phyloP scores from a whole-genome alignment of 495 filamentous ascomycete genomes.

The Aspergillus cavernicola region DNA sequence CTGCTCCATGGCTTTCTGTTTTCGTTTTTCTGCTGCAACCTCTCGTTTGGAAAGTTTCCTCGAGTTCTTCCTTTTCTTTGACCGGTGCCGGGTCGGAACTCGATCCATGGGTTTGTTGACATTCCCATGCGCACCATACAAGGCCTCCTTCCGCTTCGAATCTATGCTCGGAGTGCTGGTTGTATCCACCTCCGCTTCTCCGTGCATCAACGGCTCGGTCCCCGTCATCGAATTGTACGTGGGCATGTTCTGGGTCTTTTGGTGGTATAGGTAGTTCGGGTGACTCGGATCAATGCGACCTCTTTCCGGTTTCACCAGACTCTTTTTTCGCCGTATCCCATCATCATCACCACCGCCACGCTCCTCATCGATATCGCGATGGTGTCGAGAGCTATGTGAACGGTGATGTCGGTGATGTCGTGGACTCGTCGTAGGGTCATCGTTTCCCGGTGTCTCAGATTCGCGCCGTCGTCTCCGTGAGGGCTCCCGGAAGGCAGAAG shows the following conservation, averaged over 20 bases:
- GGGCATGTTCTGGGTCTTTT: conserved; percentile 75
- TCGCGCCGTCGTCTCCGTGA: conserved; percentile 65
- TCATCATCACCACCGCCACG: conserved; percentile 34
- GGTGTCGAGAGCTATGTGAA: conserved; percentile 34
- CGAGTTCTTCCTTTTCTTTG: conserved; percentile 48
- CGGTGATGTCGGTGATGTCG: conserved; percentile 34
- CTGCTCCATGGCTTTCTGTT: conserved; percentile 62
- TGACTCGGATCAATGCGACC: conserved; percentile 75
- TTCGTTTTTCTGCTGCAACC: conserved; percentile 55
- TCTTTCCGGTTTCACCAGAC: conserved; percentile 83
- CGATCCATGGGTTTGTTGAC: conserved; percentile 49
- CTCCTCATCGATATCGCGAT: conserved; percentile 36
- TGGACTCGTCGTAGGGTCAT: conserved; percentile 38
- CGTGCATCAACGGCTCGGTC: conserved; percentile 80
- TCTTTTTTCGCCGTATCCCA: conserved; percentile 62
- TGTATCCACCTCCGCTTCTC: conserved; percentile 55
- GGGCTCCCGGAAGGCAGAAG: conserved; percentile 62
- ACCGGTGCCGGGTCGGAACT: conserved; percentile 37
- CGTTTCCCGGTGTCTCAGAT: conserved; percentile 58
- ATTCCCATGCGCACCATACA: conserved; percentile 37
- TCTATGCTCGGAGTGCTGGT: conserved; percentile 54
- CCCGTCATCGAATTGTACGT: conserved; percentile 87
- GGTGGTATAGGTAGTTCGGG: conserved; percentile 90
- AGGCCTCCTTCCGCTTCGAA: conserved; percentile 41
- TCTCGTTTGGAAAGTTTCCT: conserved; percentile 46